These are phyloP conservation scores for Phylloporus sp. DNA, from an alignment of 768 basidiomycete genomes.

Conservation along the genomic window DNA sequence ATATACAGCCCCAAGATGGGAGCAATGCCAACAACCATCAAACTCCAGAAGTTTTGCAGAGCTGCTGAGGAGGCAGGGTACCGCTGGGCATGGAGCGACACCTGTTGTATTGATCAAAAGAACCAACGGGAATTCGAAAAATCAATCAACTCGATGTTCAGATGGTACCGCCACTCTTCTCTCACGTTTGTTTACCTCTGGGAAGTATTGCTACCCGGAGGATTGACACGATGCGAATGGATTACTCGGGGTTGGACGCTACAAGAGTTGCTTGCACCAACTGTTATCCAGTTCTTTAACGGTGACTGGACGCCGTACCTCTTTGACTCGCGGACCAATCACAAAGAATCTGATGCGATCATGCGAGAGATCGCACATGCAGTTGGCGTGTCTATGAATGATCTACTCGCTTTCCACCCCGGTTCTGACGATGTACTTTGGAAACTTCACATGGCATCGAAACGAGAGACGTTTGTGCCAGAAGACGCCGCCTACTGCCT, in stretches of 20 bases:
- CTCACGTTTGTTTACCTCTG: constrained; percentile 8
- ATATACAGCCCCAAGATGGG: not conserved
- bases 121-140: constrained; percentile 1
- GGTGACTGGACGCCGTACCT: constrained; percentile 7
- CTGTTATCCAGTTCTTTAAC: constrained; percentile 1
- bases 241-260: constrained; percentile 10
- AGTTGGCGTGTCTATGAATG: not conserved
- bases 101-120: not conserved
- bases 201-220: constrained; percentile 1
- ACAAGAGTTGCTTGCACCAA: constrained; percentile 11
- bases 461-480: not conserved
- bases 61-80: not conserved
- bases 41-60: constrained; percentile 5
- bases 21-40: not conserved
- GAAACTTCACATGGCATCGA: constrained; percentile 11
- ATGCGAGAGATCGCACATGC: not conserved
- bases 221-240: not conserved
- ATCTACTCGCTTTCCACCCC: constrained; percentile 2
- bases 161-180: constrained; percentile 7
- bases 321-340: not conserved
- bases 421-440: not conserved
- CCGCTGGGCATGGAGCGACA: constrained; percentile 5
- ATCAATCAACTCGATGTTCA: constrained; percentile 9
- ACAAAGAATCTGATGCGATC: constrained; percentile 5
- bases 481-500: constrained; percentile 7